These are phyloP conservation scores for Aspergillus quadricinctus DNA, from an alignment of 2,329 filamentous ascomycete species.

Conservation along the genomic window DNA sequence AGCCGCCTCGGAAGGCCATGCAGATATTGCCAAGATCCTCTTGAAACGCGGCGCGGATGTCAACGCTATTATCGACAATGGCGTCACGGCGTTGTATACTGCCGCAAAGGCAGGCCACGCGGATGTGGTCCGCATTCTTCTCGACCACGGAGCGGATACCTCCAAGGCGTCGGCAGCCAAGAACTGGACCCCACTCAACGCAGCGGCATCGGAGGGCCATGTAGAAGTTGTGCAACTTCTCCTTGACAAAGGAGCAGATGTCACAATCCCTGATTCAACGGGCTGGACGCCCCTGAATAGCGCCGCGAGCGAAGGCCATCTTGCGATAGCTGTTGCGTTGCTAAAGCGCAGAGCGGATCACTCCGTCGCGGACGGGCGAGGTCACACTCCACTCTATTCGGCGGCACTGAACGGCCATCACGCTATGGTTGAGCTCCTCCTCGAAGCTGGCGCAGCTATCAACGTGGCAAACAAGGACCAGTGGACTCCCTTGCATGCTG, in stretches of 20 bases:
- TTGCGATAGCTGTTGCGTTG: background rate
- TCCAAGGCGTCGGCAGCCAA: no score
- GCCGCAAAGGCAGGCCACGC: background rate
- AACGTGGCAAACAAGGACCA: background rate
- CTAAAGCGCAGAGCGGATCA: background rate
- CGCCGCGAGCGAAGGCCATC: background rate
- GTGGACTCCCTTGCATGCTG: background rate
- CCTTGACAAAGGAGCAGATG: background rate
- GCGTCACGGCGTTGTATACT: background rate
- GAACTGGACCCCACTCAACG: background rate
- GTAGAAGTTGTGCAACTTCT: background rate
- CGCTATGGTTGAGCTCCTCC: background rate
- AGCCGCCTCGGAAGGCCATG: background rate
- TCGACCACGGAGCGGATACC: background rate
- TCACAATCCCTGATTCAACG: background rate
- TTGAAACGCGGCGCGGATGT: background rate
- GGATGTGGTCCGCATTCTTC: background rate
- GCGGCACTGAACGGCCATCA: background rate
- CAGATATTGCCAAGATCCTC: background rate
- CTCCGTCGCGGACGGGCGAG: background rate
- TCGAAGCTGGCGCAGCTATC: background rate
- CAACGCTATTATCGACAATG: background rate
- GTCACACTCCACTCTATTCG: background rate
- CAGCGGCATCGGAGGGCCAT: background rate
- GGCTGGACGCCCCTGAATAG: background rate